Evolutionary conservation across 108 stramenopile genomes (phyloP).

Genomic region (Parietichytrium sp.): DNA sequence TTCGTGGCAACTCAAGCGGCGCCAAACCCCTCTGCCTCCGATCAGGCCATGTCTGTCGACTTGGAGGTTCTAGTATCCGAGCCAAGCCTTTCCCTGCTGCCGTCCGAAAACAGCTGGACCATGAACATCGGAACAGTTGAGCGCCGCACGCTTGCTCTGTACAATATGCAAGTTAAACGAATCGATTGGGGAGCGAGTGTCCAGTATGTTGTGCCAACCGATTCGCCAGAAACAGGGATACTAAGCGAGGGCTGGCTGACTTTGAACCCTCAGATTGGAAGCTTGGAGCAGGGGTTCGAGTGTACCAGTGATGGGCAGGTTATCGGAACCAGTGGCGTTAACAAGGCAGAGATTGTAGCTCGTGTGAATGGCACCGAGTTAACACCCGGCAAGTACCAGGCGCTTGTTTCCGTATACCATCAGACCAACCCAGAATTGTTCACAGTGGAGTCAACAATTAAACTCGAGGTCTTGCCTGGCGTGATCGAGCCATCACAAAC

Average conservation of each 20-base stretch:
- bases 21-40: neutral
- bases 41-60: neutral
- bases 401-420: neutral
- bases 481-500: neutral
- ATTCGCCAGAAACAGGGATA: neutral
- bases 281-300: neutral
- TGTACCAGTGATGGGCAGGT: neutral
- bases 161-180: slow-evolving; percentile 24
- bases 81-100: neutral
- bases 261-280: neutral
- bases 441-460: neutral
- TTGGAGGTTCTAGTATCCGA: neutral
- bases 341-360: slow-evolving; percentile 1
- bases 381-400: neutral
- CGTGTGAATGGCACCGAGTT: neutral
- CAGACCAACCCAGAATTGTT: neutral
- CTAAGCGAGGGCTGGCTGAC: neutral
- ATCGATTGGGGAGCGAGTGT: slow-evolving; percentile 18
- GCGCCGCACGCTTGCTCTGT: neutral
- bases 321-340: slow-evolving; percentile 7
- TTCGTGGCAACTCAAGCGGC: neutral
- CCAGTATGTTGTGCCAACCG: too few species aligned
- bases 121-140: neutral
- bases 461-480: slow-evolving; percentile 10
- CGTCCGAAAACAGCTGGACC: slow-evolving; percentile 17